Conservation (phyloP, 805 yeast species). For the Kazachstania africana region DNA sequence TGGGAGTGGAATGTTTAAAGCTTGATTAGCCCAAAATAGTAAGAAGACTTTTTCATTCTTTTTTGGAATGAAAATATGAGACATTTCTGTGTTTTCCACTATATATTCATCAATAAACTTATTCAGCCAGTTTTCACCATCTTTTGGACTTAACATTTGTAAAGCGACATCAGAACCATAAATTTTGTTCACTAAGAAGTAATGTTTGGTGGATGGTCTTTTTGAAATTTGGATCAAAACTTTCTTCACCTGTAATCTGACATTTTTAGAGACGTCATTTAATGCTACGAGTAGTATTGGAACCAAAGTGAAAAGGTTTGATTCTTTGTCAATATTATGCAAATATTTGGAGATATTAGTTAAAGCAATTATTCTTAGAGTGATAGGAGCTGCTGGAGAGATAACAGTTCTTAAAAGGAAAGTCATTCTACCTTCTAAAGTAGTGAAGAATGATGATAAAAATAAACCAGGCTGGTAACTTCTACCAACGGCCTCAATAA, state of each 20-base stretch:
- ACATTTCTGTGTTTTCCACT: conserved; percentile 39
- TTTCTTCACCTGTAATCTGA: conserved; percentile 36
- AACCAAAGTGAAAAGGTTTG: conserved; percentile 39
- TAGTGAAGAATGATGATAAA: conserved; percentile 26
- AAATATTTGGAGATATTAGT: conserved; percentile 28
- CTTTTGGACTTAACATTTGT: conserved; percentile 53
- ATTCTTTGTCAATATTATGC: conserved; percentile 26
- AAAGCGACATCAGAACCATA: conserved; percentile 40
- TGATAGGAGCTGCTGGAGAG: conserved; percentile 47
- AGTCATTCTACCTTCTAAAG: conserved; percentile 37
- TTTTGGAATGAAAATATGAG: conserved; percentile 34
- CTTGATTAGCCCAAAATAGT: conserved; percentile 63
- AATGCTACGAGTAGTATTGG: conserved; percentile 50
- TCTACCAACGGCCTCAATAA: conserved; percentile 34
- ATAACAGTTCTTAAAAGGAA: conserved; percentile 47
- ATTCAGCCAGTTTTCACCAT: conserved; percentile 37
- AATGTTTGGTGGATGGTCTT: conserved; percentile 30
- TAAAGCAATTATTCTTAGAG: conserved; percentile 42
- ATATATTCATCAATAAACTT: conserved; percentile 34
- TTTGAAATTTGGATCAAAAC: conserved; percentile 29
- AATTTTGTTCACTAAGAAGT: conserved; percentile 41
- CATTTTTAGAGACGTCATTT: conserved; percentile 35
- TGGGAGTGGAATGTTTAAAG: conserved; percentile 39
- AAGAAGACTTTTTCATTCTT: conserved; percentile 46
- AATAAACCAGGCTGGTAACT: conserved; percentile 25